Evolutionary conservation across 352 stramenopile species (phyloP).

Genomic region (Phytophthora quininea): DNA sequence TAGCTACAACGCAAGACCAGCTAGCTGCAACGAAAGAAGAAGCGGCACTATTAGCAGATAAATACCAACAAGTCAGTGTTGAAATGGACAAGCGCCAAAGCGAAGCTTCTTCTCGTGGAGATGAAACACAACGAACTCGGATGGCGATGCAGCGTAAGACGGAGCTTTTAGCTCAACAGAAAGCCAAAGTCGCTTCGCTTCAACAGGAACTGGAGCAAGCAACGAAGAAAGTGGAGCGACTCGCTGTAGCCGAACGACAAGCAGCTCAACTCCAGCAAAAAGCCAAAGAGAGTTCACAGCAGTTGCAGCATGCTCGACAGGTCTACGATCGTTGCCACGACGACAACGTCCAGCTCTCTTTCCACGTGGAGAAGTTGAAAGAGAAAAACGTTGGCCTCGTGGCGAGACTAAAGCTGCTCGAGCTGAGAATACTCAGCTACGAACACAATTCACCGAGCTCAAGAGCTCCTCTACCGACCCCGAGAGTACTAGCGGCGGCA

Average conservation of each 20-base stretch:
- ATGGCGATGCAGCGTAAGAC: slow-evolving; percentile 53
- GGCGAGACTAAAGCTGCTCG: slow-evolving; percentile 42
- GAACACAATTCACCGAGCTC: slow-evolving; percentile 27
- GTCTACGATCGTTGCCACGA: slow-evolving; percentile 34
- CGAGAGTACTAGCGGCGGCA: background rate
- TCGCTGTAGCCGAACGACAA: slow-evolving; percentile 38
- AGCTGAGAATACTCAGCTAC: slow-evolving; percentile 42
- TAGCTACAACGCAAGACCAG: slow-evolving; percentile 21
- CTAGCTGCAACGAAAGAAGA: slow-evolving; percentile 38
- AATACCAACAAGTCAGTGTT: slow-evolving; percentile 32
- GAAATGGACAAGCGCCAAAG: slow-evolving; percentile 42
- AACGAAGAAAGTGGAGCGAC: slow-evolving; percentile 22
- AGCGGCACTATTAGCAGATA: slow-evolving; percentile 34
- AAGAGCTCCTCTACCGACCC: slow-evolving; percentile 7
- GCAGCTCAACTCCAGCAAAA: slow-evolving; percentile 34
- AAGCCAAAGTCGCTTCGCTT: slow-evolving; percentile 32
- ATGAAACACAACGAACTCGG: slow-evolving; percentile 41
- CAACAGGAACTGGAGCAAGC: slow-evolving; percentile 37
- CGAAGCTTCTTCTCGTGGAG: slow-evolving; percentile 19
- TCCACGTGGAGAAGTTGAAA: slow-evolving; percentile 43
- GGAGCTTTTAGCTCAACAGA: slow-evolving; percentile 52
- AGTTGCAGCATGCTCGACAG: slow-evolving; percentile 43
- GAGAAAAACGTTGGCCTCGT: slow-evolving; percentile 27
- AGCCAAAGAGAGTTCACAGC: slow-evolving; percentile 44
- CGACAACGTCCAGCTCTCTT: slow-evolving; percentile 43